Evolutionary conservation across 257 asterid species (phyloP), one percentile per base, ranked within the genome.

Genomic region (Oldenlandia corymbosa): DNA sequence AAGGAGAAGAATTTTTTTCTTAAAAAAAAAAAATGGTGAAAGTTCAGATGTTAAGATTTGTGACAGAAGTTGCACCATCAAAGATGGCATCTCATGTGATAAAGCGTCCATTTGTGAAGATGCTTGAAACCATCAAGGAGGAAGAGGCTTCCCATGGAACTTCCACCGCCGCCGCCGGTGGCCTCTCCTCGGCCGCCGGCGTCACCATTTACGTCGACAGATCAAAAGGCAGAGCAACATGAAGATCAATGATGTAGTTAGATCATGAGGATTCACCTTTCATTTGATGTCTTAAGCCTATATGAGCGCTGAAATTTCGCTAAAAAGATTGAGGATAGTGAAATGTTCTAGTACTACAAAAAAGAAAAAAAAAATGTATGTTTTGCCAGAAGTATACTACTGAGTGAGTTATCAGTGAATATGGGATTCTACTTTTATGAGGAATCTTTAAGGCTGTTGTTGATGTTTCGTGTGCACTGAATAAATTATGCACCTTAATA

Each of bases 11-110:
- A n/a, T n/a, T n/a, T n/a, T n/a, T n/a, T n/a, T n/a, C n/a, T n/a
- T 21, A 3, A 32, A 46, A 37, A 41, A 10, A 54, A 12, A 42
- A 31, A 28, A 82, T 85, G 87, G 78, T 77, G 10, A 83, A 71
- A 20, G 32, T 76, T 62, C 69, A 65, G 59, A 83, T 63, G 39
- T 31, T 75, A 60, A 75, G 81, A 69, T 76, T 80, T 54, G 52
- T 66, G 16, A 82, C 82, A 26, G 87, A 85, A 73, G 89, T 83
- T 36, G 87, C 87, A 17, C 93, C 85, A 3, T 74, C 85, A 28
- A 83, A 69, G 65, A 65, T 74, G 23, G 64, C n/a, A n/a, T n/a
- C n/a, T 81, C 78, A 72, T 1, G 52, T 71, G n/a, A 69, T 73
- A 11, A 81, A 75, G 65, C 74, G 79, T 30, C 89, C 87, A 0